Base-by-base conservation (phyloP, 495 filamentous ascomycete species). In the Penicillium herquei region DNA sequence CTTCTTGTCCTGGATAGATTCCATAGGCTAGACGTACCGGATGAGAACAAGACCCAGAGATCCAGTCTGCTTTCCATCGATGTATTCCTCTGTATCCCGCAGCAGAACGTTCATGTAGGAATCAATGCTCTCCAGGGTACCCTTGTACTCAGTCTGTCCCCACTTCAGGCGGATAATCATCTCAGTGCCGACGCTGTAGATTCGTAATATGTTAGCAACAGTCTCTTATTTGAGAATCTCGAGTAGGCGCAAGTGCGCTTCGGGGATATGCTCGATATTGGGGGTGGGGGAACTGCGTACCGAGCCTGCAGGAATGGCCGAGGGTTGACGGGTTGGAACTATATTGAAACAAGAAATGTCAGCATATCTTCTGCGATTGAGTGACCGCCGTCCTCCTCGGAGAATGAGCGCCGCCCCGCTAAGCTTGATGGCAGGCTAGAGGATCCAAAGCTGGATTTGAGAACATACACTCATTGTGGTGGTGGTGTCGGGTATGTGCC, bases 31-130 rank as follows among this genome's bases (percentile, higher is more conserved):
- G 11, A 72, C 76, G 54, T 69, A 96, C 91, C 94, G 80, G 61
- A 98, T 98, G 61, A 98, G 69, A 47, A 98, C 94, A 70, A 96
- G 85, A 16, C 94, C 94, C 66, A 98, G 73, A 56, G 78, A 79
- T 45, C 90, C 92, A 32, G 88, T 90, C 65, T 81, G 86, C 81
- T 94, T 91, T 51, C 88, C 89, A 73, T 94, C 86, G 59, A 96
- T 87, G 75, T 83, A 96, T 67, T 98, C 95, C 75, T 95, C 90
- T 46, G 94, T 91, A 63, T 87, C 84, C 63, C 82, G 82, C 49
- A 98, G 82, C 73, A 97, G 89, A 57, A 98, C 85, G 77, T 98
- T 98, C 92, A 98, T 96, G 82, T 98, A 98, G 64, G 88, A 92
- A 77, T 98, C 94, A 61, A 96, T 89, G 74, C 83, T 89, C 62